phyloP scores from a whole-genome alignment of 306 rosid genomes.

The Vigna radiata region DNA sequence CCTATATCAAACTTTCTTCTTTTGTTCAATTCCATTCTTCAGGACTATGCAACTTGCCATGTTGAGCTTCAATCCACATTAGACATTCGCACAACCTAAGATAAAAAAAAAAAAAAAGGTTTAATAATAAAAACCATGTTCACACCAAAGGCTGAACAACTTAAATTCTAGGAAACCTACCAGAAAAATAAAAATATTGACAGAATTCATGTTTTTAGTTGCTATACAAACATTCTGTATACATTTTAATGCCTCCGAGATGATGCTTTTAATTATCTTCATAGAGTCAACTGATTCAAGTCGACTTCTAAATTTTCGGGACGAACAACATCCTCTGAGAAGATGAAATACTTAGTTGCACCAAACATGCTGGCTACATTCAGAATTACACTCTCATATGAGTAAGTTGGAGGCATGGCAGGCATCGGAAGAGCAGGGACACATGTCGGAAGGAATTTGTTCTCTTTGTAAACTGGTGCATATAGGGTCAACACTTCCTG shows the following conservation, averaged over 20 bases:
- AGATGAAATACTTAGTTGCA: constrained; percentile 59
- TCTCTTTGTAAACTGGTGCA: constrained; percentile 64
- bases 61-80: constrained; percentile 20
- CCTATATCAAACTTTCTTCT: not conserved
- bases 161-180: constrained; percentile 34
- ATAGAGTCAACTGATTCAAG: constrained; percentile 34
- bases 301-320: constrained; percentile 42
- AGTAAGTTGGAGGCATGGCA: constrained; percentile 48
- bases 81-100: constrained; percentile 15
- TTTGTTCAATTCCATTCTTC: constrained; percentile 9
- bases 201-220: constrained; percentile 38
- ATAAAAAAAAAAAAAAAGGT: not conserved
- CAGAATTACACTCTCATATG: constrained; percentile 56
- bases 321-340: constrained; percentile 56
- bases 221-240: constrained; percentile 43
- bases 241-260: constrained; percentile 38
- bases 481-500: constrained; percentile 64
- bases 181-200: constrained; percentile 22
- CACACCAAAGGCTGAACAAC: constrained; percentile 31
- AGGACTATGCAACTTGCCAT: constrained; percentile 5
- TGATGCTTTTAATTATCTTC: constrained; percentile 31
- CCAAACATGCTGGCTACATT: constrained; percentile 72
- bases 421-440: constrained; percentile 70
- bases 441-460: constrained; percentile 71
- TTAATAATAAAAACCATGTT: not conserved